Conservation (phyloP, 2,329 filamentous ascomycete species). For the Trichoderma endophyticum region DNA sequence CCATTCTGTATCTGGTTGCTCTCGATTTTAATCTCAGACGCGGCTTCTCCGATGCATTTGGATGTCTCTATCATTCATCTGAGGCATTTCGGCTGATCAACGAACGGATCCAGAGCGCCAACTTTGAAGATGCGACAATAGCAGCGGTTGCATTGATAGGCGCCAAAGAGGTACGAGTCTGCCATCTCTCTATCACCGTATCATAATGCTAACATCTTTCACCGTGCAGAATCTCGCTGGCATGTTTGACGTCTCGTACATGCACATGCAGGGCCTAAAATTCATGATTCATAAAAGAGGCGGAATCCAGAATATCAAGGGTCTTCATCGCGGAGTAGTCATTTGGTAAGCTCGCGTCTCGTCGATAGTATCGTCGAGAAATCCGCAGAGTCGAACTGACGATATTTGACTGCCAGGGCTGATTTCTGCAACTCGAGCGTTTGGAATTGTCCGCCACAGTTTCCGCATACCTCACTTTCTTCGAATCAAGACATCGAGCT, state of each 20-base stretch:
- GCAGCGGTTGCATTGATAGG: conserved; percentile 2
- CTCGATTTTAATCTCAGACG: conserved; percentile 9
- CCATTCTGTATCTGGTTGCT: conserved; percentile 5
- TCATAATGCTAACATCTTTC: background rate
- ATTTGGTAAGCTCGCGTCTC: no score
- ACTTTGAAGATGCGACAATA: conserved; percentile 1
- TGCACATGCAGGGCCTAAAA: conserved; percentile 11
- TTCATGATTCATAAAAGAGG: background rate
- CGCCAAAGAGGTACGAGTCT: background rate
- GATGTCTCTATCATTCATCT: conserved; percentile 7
- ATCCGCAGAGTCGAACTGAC: no score
- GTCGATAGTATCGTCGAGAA: no score
- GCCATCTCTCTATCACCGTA: background rate
- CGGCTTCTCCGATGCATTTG: background rate
- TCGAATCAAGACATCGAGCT: background rate
- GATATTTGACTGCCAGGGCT: background rate
- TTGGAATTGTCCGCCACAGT: background rate
- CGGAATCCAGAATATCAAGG: background rate
- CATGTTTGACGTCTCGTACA: conserved; percentile 7
- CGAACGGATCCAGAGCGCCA: background rate
- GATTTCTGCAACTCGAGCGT: conserved; percentile 13
- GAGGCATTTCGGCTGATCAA: conserved; percentile 15
- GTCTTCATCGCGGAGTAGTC: background rate
- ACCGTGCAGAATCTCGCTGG: background rate
- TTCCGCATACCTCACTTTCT: background rate